phyloP scores from a whole-genome alignment of 768 basidiomycete genomes.

The Lactarius deliciosus region DNA sequence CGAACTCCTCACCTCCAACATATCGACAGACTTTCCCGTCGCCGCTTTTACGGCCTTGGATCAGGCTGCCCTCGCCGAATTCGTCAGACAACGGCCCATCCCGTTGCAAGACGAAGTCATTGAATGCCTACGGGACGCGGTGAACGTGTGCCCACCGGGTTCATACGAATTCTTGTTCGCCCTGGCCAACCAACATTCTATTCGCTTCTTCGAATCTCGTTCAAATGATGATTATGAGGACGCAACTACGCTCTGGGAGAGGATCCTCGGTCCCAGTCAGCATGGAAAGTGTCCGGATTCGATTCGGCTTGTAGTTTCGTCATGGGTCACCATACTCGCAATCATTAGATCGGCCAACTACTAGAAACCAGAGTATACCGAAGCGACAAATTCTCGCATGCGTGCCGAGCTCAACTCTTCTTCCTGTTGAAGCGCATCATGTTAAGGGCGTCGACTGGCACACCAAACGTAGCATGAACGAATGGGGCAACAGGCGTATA shows the following conservation, averaged over 20 bases:
- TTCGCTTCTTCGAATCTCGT: background rate
- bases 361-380: constrained; percentile 5
- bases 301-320: background rate
- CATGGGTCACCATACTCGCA: background rate
- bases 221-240: background rate
- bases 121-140: constrained; percentile 3
- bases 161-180: background rate
- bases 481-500: too few relatives aligned
- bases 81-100: background rate
- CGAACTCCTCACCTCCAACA: too few relatives aligned
- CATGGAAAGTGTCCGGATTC: background rate
- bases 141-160: background rate
- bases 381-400: constrained; percentile 3
- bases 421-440: too few relatives aligned
- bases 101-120: background rate
- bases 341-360: background rate
- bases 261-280: background rate
- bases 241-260: background rate
- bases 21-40: too few relatives aligned
- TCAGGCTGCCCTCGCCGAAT: background rate
- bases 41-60: background rate
- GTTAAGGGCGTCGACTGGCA: too few relatives aligned
- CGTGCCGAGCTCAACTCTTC: background rate
- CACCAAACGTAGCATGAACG: too few relatives aligned
- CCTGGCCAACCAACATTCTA: constrained; percentile 3